phyloP scores from a whole-genome alignment of 2,329 filamentous ascomycete species.

The Alternaria gansuensis region DNA sequence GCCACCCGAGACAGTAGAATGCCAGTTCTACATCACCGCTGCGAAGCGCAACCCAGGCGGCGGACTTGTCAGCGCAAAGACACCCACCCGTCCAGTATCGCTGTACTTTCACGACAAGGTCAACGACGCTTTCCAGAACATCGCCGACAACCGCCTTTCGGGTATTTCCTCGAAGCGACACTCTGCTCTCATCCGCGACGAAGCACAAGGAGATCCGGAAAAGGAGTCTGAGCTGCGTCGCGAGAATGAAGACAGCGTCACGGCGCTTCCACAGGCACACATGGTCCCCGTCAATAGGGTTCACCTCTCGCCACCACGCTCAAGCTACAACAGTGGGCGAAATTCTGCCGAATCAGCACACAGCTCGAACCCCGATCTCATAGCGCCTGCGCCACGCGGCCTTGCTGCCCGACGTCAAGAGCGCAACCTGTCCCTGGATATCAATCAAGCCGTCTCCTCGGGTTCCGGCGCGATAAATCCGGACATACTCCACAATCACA shows the following conservation, averaged over 20 bases:
- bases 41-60: conserved; percentile 67
- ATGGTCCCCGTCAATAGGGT: conserved; percentile 39
- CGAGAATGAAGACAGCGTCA: conserved; percentile 86
- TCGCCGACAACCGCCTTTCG: conserved; percentile 73
- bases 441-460: conserved; percentile 50
- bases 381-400: conserved; percentile 38
- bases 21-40: conserved; percentile 93
- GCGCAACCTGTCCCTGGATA: conserved; percentile 55
- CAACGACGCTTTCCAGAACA: conserved; percentile 85
- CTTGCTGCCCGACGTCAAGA: conserved; percentile 55
- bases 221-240: conserved; percentile 79
- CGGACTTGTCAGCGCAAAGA: conserved; percentile 61
- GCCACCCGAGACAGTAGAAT: conserved; percentile 86
- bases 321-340: conserved; percentile 31
- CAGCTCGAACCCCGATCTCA: conserved; percentile 41
- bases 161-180: conserved; percentile 66
- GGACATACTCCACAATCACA: conserved; percentile 50
- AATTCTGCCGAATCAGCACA: conserved; percentile 30
- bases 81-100: conserved; percentile 68
- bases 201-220: conserved; percentile 80
- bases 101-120: conserved; percentile 84
- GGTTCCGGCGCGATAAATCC: conserved; percentile 54
- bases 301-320: conserved; percentile 55
- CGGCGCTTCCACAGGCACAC: conserved; percentile 74
- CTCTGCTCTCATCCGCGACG: conserved; percentile 81